These are phyloP conservation scores for Coemansia furcata DNA, from an alignment of 192 early-diverging fungal species.

Conservation along the genomic window DNA sequence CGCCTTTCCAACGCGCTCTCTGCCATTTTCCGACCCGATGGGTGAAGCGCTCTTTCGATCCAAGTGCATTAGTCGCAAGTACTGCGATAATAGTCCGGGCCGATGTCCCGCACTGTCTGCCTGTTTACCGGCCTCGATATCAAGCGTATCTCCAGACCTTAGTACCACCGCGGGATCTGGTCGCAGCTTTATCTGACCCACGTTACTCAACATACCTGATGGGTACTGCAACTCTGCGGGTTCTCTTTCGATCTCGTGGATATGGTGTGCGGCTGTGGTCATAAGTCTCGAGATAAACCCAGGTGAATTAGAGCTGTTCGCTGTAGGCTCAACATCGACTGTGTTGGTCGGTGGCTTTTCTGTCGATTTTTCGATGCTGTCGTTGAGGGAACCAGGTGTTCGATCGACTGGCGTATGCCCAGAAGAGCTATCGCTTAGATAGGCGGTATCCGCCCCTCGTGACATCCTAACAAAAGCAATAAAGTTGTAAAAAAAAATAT, in stretches of 20 bases:
- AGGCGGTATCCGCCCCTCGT: neutral
- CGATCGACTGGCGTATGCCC: neutral
- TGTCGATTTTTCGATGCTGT: neutral
- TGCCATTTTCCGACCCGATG: too few relatives aligned
- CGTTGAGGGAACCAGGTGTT: neutral
- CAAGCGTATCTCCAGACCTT: slow-evolving; percentile 1
- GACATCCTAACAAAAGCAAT: neutral
- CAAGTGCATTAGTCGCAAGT: slow-evolving; percentile 35
- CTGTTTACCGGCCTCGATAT: neutral
- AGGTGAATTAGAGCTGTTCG: neutral
- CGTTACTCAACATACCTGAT: slow-evolving; percentile 20
- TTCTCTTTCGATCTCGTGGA: slow-evolving; percentile 33
- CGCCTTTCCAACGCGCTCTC: neutral
- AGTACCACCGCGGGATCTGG: slow-evolving; percentile 26
- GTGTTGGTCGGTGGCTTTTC: neutral
- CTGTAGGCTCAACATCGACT: neutral
- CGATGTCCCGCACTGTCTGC: slow-evolving; percentile 6
- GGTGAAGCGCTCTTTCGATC: slow-evolving; percentile 12
- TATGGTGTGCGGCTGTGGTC: slow-evolving; percentile 25
- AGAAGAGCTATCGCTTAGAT: neutral
- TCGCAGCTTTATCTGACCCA: slow-evolving; percentile 38
- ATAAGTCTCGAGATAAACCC: slow-evolving; percentile 12
- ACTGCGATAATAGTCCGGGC: slow-evolving; percentile 37
- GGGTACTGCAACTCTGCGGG: slow-evolving; percentile 1
- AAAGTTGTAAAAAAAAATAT: neutral